phyloP scores from a whole-genome alignment of 176 grass and related monocot species.

The Bolboschoenus planiculmis region DNA sequence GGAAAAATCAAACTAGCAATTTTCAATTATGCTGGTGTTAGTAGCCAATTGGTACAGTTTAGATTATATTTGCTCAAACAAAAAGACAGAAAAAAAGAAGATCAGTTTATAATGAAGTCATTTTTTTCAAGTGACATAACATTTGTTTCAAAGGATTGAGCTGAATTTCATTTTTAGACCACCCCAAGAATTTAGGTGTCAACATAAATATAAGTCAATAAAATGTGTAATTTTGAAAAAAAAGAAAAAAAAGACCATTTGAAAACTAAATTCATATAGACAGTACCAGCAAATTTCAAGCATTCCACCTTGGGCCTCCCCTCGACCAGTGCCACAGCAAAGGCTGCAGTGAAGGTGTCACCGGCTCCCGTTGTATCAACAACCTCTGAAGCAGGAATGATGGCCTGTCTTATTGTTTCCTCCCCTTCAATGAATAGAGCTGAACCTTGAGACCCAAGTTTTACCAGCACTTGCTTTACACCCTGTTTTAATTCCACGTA shows the following conservation, averaged over 20 bases:
- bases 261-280: not conserved
- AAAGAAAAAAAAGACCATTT: not conserved
- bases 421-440: slow-evolving; percentile 84
- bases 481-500: slow-evolving; percentile 33
- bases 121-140: not conserved
- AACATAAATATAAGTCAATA: not conserved
- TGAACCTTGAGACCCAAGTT: slow-evolving; percentile 87
- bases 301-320: slow-evolving; percentile 72
- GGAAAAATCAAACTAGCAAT: not conserved
- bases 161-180: not conserved
- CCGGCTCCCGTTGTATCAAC: slow-evolving; percentile 87
- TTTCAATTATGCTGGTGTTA: not conserved
- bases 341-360: slow-evolving; percentile 94
- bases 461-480: slow-evolving; percentile 74
- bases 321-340: slow-evolving; percentile 84
- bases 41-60: not conserved
- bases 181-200: not conserved
- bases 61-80: not conserved
- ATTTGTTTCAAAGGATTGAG: not conserved
- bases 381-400: slow-evolving; percentile 66
- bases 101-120: not conserved
- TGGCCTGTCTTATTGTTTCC: slow-evolving; percentile 51
- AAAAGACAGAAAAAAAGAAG: not conserved
- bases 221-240: not conserved
- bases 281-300: slow-evolving; percentile 83